Evolutionary conservation across 1,284 basidiomycete species (phyloP).

Genomic region (Mrakiaceae sp.): DNA sequence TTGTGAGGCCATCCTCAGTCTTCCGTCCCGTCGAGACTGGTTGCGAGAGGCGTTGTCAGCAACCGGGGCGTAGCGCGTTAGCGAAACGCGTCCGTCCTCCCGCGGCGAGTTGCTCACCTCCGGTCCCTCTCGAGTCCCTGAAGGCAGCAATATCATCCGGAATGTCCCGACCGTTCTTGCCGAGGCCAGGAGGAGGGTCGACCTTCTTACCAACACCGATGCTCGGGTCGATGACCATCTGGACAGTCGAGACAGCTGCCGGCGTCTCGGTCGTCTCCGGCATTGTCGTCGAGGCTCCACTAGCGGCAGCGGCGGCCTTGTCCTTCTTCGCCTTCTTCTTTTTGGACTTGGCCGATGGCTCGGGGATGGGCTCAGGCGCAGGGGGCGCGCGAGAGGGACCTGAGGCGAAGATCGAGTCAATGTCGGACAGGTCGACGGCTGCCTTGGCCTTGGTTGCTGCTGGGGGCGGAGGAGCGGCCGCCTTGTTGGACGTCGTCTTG

Average conservation of each 20-base stretch:
- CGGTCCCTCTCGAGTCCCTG: conserved; percentile 62
- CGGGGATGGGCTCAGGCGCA: not conserved
- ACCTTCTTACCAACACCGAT: conserved; percentile 12
- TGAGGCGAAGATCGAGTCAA: conserved; percentile 15
- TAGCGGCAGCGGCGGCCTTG: not conserved
- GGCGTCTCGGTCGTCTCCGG: not conserved
- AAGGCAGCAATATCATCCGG: conserved; percentile 46
- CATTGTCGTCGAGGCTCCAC: not conserved
- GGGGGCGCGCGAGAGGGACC: not conserved
- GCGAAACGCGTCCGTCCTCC: not conserved
- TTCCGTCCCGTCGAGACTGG: conserved; percentile 46
- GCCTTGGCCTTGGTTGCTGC: not conserved
- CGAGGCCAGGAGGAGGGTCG: conserved; percentile 17
- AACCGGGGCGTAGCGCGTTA: not conserved
- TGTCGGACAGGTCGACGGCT: conserved; percentile 1
- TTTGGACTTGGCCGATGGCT: not conserved
- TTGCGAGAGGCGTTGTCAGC: conserved; percentile 7
- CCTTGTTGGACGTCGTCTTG: too few species aligned
- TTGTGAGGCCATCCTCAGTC: conserved; percentile 71
- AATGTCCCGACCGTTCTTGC: conserved; percentile 22
- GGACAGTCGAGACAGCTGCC: conserved; percentile 3
- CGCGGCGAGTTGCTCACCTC: conserved; percentile 41
- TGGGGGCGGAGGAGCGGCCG: too few species aligned
- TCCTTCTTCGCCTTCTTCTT: conserved; percentile 21
- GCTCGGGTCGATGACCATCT: conserved; percentile 16